Evolutionary conservation across 2,329 filamentous ascomycete species (phyloP), one percentile per base, ranked within the genome.

Genomic region (Ophiostoma quercus): DNA sequence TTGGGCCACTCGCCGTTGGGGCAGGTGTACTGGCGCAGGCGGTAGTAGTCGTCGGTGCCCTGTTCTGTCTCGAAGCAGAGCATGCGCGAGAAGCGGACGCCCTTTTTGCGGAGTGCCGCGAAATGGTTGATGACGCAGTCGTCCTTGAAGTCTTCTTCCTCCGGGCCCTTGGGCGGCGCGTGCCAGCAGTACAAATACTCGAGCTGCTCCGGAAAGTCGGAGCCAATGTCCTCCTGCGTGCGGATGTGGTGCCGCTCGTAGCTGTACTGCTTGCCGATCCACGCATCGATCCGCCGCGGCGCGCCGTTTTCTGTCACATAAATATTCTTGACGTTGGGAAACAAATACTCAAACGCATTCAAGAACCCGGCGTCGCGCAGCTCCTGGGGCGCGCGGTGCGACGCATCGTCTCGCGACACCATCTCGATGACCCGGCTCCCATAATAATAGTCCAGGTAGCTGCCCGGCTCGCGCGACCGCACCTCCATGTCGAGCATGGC

Each of bases 141-240:
- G 25, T 72, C 72, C 76, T 79, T 41, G 11, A 67, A 70, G 51
- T 67, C 68, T 19, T 37, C 67, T 16, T 65, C 47, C 16, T 43
- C 67, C 1, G 32, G 32, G 12, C 57, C 8, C 2, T 37, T 34
- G 25, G 67, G 19, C 43, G 72, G 70, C 1, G n/a, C 66, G 22
- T 71, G 70, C 71, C 73, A 73, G n/a, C 71, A 72, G 65, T 72
- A 73, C 14, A 72, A 32, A 12, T 65, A 66, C 22, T 70, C 43
- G 1, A 72, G 9, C 0, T 29, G n/a, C 34, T 47, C 4, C 25
- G 22, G n/a, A 14, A 12, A 8, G 51, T 57, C 32, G 3, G 25
- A 7, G 12, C 12, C 57, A 16, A 7, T 16, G 22, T 62, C 22
- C 25, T 62, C 57, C 5, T 16, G 4, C 2, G 57, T 19, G 57